Evolutionary conservation across 2,329 filamentous ascomycete species (phyloP).

Genomic region (Hortaea werneckii): DNA sequence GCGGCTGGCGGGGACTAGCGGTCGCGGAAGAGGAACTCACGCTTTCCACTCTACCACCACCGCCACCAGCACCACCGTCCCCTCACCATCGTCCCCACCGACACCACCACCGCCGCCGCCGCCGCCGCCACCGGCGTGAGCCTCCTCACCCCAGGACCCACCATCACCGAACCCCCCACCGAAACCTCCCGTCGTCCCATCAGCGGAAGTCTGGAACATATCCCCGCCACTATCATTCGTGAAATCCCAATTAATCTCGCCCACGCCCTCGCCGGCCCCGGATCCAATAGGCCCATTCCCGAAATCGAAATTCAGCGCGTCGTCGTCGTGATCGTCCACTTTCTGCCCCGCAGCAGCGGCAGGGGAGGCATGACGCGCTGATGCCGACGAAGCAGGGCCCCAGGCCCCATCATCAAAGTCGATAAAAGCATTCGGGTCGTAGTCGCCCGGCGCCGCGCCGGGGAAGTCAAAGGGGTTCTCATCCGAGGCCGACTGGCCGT

Average conservation of each 20-base stretch:
- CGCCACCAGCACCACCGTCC: conserved; percentile 4
- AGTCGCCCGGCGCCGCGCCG: conserved; percentile 23
- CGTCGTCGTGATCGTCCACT: neutral
- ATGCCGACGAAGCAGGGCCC: too few relatives aligned
- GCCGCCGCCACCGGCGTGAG: neutral
- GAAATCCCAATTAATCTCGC: conserved; percentile 13
- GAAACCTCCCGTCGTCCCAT: too few relatives aligned
- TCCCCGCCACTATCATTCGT: conserved; percentile 3
- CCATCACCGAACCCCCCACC: too few relatives aligned
- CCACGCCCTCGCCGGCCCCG: conserved; percentile 1
- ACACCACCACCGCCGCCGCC: too few relatives aligned
- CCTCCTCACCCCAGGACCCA: neutral
- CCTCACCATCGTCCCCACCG: neutral
- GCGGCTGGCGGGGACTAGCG: too few relatives aligned
- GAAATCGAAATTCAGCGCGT: conserved; percentile 17
- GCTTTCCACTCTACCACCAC: conserved; percentile 30
- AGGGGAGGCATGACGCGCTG: too few relatives aligned
- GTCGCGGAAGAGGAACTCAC: conserved; percentile 15
- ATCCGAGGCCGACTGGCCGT: conserved; percentile 24
- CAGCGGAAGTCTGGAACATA: conserved; percentile 9
- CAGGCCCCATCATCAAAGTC: conserved; percentile 46
- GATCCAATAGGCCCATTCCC: conserved; percentile 8
- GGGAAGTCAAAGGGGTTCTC: conserved; percentile 26
- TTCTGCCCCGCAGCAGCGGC: conserved; percentile 2
- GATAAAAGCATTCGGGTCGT: conserved; percentile 50